phyloP scores from a whole-genome alignment of 371 early-diverging fungal genomes.

The Encephalitozoon intestinalis region DNA sequence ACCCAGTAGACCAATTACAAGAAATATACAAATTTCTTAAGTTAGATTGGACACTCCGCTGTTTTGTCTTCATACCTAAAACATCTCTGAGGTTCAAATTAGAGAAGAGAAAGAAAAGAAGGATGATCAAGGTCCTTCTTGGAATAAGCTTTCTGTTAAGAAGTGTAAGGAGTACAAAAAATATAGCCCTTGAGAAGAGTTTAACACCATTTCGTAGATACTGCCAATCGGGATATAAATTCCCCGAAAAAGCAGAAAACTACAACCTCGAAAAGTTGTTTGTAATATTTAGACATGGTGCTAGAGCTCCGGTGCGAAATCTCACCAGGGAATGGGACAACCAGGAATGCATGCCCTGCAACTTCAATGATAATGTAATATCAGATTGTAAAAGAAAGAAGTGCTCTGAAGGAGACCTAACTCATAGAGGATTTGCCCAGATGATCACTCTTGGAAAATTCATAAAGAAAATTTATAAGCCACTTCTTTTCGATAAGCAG shows the following conservation, averaged over 20 bases:
- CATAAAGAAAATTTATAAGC: slow-evolving; percentile 47
- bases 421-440: slow-evolving; percentile 51
- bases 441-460: slow-evolving; percentile 46
- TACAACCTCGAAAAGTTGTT: slow-evolving; percentile 29
- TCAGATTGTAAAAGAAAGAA: slow-evolving; percentile 27
- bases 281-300: slow-evolving; percentile 58
- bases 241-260: not conserved
- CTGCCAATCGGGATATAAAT: slow-evolving; percentile 16
- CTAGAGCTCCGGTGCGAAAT: slow-evolving; percentile 42
- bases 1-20: not conserved
- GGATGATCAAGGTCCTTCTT: not conserved
- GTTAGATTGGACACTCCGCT: not conserved
- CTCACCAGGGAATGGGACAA: slow-evolving; percentile 23
- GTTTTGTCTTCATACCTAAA: slow-evolving; percentile 1
- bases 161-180: not conserved
- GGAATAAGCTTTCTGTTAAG: not conserved
- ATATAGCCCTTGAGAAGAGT: not conserved
- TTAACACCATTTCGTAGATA: not conserved
- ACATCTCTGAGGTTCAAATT: not conserved
- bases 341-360: slow-evolving; percentile 45
- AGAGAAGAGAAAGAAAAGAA: not conserved
- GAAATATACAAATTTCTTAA: not conserved
- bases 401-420: slow-evolving; percentile 43
- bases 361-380: not conserved
- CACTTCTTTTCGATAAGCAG: not conserved